A percentile compares a stretch with the other conserved stretches of the same genome.
Conservation (phyloP, 176 grass and related monocot species). For the Avena sativa region DNA sequence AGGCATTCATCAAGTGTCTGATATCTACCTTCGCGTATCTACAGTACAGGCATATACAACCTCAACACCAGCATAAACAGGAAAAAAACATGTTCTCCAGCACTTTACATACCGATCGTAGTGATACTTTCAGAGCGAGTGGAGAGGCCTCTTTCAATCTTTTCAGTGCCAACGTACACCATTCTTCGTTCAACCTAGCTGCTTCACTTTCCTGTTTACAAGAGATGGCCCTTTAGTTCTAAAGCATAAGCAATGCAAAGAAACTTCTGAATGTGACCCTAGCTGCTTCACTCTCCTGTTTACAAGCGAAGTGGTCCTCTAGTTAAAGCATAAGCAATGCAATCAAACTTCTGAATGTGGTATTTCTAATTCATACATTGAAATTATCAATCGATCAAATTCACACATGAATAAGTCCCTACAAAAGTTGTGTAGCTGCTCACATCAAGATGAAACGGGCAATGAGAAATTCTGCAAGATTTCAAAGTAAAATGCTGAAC, state of each 20-base stretch:
- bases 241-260: neutral
- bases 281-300: conserved; percentile 86
- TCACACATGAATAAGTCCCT: neutral
- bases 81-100: conserved; percentile 22
- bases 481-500: conserved; percentile 7
- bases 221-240: neutral
- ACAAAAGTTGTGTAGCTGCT: neutral
- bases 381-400: conserved; percentile 4
- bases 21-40: conserved; percentile 95
- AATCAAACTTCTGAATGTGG: neutral
- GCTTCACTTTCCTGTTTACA: conserved; percentile 81
- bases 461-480: neutral
- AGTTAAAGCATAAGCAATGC: neutral
- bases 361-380: neutral
- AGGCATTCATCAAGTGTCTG: conserved; percentile 97
- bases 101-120: conserved; percentile 76
- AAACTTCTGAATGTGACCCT: conserved; percentile 31
- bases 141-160: conserved; percentile 94
- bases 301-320: neutral
- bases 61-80: conserved; percentile 33
- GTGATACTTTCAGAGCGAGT: conserved; percentile 83
- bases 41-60: conserved; percentile 29
- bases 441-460: conserved; percentile 19
- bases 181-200: conserved; percentile 88
- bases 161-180: conserved; percentile 87